Base-by-base conservation (phyloP, 768 basidiomycete species). In the Termitomyces sp. region DNA sequence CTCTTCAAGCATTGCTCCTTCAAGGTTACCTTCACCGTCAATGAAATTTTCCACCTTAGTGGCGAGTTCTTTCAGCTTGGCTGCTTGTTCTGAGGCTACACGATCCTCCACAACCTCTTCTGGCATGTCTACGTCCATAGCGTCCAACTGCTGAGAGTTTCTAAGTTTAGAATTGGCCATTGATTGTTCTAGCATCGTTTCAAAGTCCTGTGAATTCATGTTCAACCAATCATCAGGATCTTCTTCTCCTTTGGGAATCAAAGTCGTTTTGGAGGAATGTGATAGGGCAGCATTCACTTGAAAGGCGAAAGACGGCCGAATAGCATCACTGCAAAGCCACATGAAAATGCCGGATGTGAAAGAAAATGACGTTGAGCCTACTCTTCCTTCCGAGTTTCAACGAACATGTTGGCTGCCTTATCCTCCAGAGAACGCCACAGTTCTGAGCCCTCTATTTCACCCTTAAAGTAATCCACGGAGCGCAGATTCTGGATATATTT, bases 1-100 rank as follows among this genome's bases (percentile, higher is more conserved):
- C 95, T 98, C 96, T 53, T 86, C 84, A 65, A 99, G 96, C 60
- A 78, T 73, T 0, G 94, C 97, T 3, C 97, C 97, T 60, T 92
- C 88, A 9, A 97, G 58, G 57, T 91, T 88, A 2, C 97, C 97
- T 66, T 95, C 73, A 2, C 90, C 94, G 62, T 93, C 85, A 2
- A 99, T 86, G 66, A 99, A 99, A n/a, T 76, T 74, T 63, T 91
- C 88, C 1, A 99, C 92, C 67, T 91, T 91, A 58, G 80, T 72
- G 11, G 97, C 95, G 52, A 99, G 77, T 58, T 81, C 79, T 62
- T 83, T 84, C 31, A 98, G 71, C 58, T 81, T 82, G 21, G 77
- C 68, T 10, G 93, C 87, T 67, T 92, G 88, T 57, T 82, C 78
- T 28, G 82, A 79, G 7, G 82, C 79, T 5, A 86, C 42, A 21